These are phyloP conservation scores for Suhomyces bokatorum DNA, from an alignment of 1,139 yeast species.

Conservation along the genomic window DNA sequence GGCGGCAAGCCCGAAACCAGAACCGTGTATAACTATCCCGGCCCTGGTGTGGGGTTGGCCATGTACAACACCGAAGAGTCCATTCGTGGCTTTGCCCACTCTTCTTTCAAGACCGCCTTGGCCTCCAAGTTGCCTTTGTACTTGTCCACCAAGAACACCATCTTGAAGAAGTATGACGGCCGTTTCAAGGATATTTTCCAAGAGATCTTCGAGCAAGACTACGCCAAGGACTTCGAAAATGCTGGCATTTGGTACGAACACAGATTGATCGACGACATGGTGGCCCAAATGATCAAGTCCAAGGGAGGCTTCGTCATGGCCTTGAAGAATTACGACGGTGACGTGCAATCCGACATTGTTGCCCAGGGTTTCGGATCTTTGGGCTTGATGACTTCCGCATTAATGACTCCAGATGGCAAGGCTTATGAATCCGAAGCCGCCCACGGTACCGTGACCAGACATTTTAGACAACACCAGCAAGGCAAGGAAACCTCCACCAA, in stretches of 20 bases:
- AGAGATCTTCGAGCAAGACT: conserved; percentile 68
- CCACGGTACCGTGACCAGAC: conserved; percentile 97
- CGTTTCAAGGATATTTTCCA: conserved; percentile 92
- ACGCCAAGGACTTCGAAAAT: conserved; percentile 69
- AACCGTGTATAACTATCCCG: conserved; percentile 71
- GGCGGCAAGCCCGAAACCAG: conserved; percentile 55
- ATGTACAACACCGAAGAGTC: conserved; percentile 97
- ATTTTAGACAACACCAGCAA: conserved; percentile 89
- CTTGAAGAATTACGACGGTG: conserved; percentile 96
- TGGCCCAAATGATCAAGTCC: conserved; percentile 96
- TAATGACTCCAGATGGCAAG: conserved; percentile 92
- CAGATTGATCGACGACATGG: conserved; percentile 96
- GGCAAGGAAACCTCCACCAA: conserved; percentile 98
- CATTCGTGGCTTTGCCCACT: conserved; percentile 84
- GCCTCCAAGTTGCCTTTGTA: conserved; percentile 75
- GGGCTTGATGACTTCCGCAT: conserved; percentile 94
- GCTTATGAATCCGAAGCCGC: conserved; percentile 97
- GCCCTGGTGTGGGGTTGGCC: conserved; percentile 83
- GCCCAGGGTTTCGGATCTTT: conserved; percentile 98
- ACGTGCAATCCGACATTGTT: conserved; percentile 93
- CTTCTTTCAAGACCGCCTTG: conserved; percentile 87
- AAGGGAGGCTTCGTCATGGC: conserved; percentile 94
- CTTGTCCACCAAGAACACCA: conserved; percentile 90
- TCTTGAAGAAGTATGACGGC: conserved; percentile 90
- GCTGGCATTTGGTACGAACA: conserved; percentile 93